Percentiles rank a stretch among this genome's conserved stretches.
Conservation (phyloP, 1,139 yeast species). For the Kodamaea ohmeri region DNA sequence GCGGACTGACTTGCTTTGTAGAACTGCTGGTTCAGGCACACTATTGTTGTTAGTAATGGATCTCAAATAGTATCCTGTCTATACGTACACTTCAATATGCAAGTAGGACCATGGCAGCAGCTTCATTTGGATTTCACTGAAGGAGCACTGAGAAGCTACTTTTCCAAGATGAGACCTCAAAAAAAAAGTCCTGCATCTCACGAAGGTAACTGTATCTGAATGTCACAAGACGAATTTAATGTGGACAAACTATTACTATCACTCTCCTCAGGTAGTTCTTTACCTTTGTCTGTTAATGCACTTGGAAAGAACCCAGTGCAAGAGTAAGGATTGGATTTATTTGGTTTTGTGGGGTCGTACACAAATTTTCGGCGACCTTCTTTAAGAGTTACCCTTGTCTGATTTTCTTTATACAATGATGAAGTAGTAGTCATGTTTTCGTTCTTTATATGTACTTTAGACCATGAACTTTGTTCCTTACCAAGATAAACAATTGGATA, state of each 20-base stretch:
- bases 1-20: conserved; percentile 11
- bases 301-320: conserved; percentile 13
- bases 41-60: conserved; percentile 15
- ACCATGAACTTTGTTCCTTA: too few relatives aligned
- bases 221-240: conserved; percentile 13
- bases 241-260: conserved; percentile 11
- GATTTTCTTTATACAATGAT: too few relatives aligned
- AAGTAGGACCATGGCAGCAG: conserved; percentile 17
- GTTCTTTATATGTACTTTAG: too few relatives aligned
- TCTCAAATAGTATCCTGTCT: background rate
- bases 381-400: too few relatives aligned
- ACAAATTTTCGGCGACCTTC: conserved; percentile 6
- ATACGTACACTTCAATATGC: conserved; percentile 7
- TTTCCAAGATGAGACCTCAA: background rate
- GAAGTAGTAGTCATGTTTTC: too few relatives aligned
- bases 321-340: conserved; percentile 12
- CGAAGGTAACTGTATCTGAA: conserved; percentile 15
- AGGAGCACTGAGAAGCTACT: background rate
- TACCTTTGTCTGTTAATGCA: conserved; percentile 2
- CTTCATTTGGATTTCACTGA: conserved; percentile 1
- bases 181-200: conserved; percentile 2
- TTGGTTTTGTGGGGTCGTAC: conserved; percentile 9
- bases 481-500: too few relatives aligned
- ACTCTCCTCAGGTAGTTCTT: conserved; percentile 3
- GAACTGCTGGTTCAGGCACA: conserved; percentile 16